Evolutionary conservation across 345 rosid genomes (phyloP).

Genomic region (Brassica napus): Da-Ae NC_063448.1:22323501-22324000

Average conservation of each 20-base stretch:
- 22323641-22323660: constrained; percentile 16
- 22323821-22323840: not conserved
- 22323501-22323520: constrained; percentile 26
- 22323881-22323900: no score
- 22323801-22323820: not conserved
- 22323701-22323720: constrained; percentile 22
- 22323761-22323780: not conserved
- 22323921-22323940: no score
- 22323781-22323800: not conserved
- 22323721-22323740: constrained; percentile 4
- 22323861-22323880: not conserved
- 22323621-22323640: constrained; percentile 32
- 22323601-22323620: constrained; percentile 32
- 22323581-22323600: constrained; percentile 19
- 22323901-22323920: no score
- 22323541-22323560: constrained; percentile 26
- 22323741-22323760: not conserved
- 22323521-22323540: constrained; percentile 25
- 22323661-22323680: constrained; percentile 2
- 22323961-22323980: no score
- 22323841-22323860: not conserved
- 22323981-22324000: no score
- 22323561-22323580: constrained; percentile 30
- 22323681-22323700: constrained; percentile 15
- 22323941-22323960: no score